Evolutionary conservation across 345 rosid species (phyloP), one percentile per base, ranked within the genome.

Genomic region (Eucalyptus lansdowneana): DNA sequence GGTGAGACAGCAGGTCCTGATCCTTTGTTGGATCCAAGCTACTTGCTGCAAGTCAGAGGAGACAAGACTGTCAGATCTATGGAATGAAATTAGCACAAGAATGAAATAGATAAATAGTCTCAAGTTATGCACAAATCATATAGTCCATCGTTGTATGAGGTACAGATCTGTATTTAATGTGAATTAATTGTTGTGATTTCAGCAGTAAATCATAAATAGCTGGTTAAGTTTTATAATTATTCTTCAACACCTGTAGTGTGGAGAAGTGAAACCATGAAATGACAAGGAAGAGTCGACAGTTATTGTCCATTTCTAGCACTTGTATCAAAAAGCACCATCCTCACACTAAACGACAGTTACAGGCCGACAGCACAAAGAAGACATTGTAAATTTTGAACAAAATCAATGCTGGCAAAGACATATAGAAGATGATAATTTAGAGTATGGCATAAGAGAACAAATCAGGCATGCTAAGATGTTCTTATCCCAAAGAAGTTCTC

Each of bases 1-100:
- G 93, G 92, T 94, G 96, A 89, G 97, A 91, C 89, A 94, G 90
- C 27, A 96, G 92, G 89, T 94, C 94, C 89, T 93, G 95, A 91
- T 93, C 95, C 86, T 92, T 92, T n/a, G 90, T 88, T 88, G 94
- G 94, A 87, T 93, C 94, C n/a, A 94, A 90, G 89, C 89, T 92
- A 87, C 89, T 94, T 80, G 94, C 98, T 96, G 93, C 92, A 92
- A 90, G 85, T 88, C 86, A 85, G 16, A 56, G 53, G 47, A 50
- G 87, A 40, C n/a, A 51, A 34, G 25, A 51, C 4, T 31, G 44
- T 49, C 45, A 51, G 29, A 53, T 76, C 47, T 76, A 40, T 76
- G 27, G 85, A 76, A 40, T 37, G 85, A 40, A 86, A 86, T 51
- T 21, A 86, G 45, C 45, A n/a, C 27, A 86, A 45, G 25, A 49